Base-by-base conservation (phyloP, 805 yeast genomes). In the Saturnispora kantuleensis region DNA sequence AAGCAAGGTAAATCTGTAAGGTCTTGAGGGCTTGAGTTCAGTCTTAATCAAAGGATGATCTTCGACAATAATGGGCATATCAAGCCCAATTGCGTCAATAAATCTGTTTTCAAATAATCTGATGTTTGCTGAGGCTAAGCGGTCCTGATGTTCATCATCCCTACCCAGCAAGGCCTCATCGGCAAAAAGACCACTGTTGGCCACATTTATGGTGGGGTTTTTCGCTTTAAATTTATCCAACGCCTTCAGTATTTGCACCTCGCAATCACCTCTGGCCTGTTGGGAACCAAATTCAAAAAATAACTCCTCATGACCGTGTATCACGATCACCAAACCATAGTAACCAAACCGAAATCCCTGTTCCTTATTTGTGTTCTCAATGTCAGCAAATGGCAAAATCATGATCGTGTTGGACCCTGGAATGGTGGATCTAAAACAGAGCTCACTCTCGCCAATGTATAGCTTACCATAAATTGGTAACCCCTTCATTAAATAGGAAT, bases 381-480 rank as follows among this genome's bases (percentile, higher is more conserved):
- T 66, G 54, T 86, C 94, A 4, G 56, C 55, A 34, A 84, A 64
- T 0, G 97, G 97, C 8, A 90, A 62, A 6, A 88, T 76, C 95
- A 90, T 85, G 46, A 76, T 76, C 1, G 95, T 83, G 32, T 75
- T 73, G 0, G 83, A 70, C 0, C 94, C 93, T 0, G 94, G 94
- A 3, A 86, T 56, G 32, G 86, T 66, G 32, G 95, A 81, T 48
- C 93, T 68, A 63, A 84, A 90, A 50, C 95, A 89, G n/a, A 90
- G 57, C 45, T 73, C 76, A 29, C 69, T 70, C 15, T 72, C 66
- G 0, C 95, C 85, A 10, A 90, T 53, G 58, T 87, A 87, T 2
- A 89, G 56, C 53, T 85, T 84, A 1, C 97, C 97, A 62, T 85
- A 88, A 1, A 79, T 66, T 1, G 96, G 96, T 15, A 86, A 64